Base-by-base conservation (phyloP, 345 rosid species). In the Linum usitatissimum region DNA sequence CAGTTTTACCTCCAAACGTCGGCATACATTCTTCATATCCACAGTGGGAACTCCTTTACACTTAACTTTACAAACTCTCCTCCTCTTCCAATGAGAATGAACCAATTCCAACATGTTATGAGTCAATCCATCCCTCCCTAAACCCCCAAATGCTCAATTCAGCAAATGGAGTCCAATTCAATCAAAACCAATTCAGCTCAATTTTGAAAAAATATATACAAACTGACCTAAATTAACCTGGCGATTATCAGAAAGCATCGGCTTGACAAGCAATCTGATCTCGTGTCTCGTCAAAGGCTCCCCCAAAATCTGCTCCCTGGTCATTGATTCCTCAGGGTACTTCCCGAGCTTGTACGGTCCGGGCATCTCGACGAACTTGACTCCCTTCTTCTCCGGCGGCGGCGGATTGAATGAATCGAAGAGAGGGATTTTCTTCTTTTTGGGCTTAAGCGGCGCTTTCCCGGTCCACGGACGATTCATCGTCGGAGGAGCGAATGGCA, bases 381-480 rank as follows among this genome's bases (percentile, higher is more conserved):
- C 91, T 3, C 91, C 91, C 15, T 76, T 60, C 71, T 77, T 76
- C 36, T 80, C 88, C 0, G 83, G 75, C 2, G 86, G 88, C 7
- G 90, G 88, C 23, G 90, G 84, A 48, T 76, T 63, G 63, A 88
- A 80, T 13, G 95, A 86, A 66, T 85, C 95, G 55, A 85, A 89
- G 17, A 89, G 78, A 14, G 89, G 96, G 42, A 84, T 73, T 71
- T 92, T 91, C 76, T 87, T 91, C 84, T 83, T 86, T 31, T 76
- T 71, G 57, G 80, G 79, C 73, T 87, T 87, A 76, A 92, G 45
- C 51, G 98, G 98, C n/a, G 92, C 89, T 72, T 92, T 92, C 67
- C 98, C 98, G 0, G 98, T 92, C 98, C 98, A 89, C 2, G 98
- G 98, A 49, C 98, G 76, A 14, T 88, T 85, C 98, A 88, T 88